These are phyloP conservation scores for Gremmenia infestans DNA, from an alignment of 2,329 filamentous ascomycete species.

Conservation along the genomic window DNA sequence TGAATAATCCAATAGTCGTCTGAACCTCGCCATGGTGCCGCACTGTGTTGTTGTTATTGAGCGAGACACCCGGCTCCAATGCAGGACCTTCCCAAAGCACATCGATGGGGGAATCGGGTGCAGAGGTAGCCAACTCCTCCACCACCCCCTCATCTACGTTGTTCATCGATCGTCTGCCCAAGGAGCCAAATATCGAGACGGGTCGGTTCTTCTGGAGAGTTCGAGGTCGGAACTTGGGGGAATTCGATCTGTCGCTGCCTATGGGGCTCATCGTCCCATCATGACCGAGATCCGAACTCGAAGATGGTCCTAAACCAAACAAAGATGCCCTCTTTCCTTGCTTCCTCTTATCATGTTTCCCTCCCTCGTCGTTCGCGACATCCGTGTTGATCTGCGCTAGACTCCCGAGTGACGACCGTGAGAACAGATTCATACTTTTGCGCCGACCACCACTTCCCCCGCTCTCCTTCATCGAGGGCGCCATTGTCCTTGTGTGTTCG, in stretches of 20 bases:
- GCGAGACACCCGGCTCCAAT: slow-evolving; percentile 8
- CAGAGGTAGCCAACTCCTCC: slow-evolving; percentile 16
- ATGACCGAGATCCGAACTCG: slow-evolving; percentile 15
- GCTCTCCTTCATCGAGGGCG: slow-evolving; percentile 19
- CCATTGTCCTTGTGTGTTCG: slow-evolving; percentile 21
- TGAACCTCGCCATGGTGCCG: slow-evolving; percentile 66
- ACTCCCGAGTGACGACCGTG: slow-evolving; percentile 17
- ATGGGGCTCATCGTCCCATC: slow-evolving; percentile 22
- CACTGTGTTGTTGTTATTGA: slow-evolving; percentile 37
- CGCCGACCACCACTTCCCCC: slow-evolving; percentile 17
- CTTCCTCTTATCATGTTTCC: slow-evolving; percentile 28
- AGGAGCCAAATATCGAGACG: slow-evolving; percentile 30
- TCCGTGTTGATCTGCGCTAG: slow-evolving; percentile 28
- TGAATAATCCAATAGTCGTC: slow-evolving; percentile 63
- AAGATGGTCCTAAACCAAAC: slow-evolving; percentile 23
- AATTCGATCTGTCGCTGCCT: slow-evolving; percentile 16
- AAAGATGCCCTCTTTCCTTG: slow-evolving; percentile 24
- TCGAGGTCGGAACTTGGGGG: slow-evolving; percentile 24
- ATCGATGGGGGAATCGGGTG: slow-evolving; percentile 25
- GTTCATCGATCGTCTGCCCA: slow-evolving; percentile 29
- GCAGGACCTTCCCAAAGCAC: slow-evolving; percentile 5
- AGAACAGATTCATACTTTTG: slow-evolving; percentile 29
- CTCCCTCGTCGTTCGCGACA: slow-evolving; percentile 10
- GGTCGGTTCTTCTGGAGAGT: slow-evolving; percentile 30
- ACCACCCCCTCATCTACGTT: slow-evolving; percentile 25